Percentiles rank a stretch among this genome's conserved stretches.
These are phyloP conservation scores for Gaeumannomyces sp. DNA, from an alignment of 2,329 filamentous ascomycete species.

Conservation along the genomic window DNA sequence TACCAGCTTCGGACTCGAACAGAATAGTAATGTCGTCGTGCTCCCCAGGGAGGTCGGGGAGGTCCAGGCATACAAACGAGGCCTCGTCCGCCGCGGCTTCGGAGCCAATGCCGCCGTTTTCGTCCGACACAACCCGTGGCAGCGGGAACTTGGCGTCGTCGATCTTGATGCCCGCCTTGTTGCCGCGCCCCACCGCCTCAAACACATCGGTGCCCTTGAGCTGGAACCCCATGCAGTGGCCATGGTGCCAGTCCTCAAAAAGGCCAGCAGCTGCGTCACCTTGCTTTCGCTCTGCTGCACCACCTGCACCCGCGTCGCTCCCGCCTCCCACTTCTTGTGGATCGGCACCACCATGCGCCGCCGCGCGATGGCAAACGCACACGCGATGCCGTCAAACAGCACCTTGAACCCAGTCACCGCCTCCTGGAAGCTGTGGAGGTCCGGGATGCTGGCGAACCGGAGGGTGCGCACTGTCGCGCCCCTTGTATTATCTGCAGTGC, in stretches of 20 bases:
- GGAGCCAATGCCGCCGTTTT: slow-evolving; percentile 30
- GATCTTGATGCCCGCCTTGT: slow-evolving; percentile 68
- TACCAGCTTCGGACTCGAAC: slow-evolving; percentile 75
- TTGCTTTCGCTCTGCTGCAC: slow-evolving; percentile 72
- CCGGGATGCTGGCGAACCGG: slow-evolving; percentile 57
- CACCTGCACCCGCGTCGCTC: slow-evolving; percentile 72
- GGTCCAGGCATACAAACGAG: slow-evolving; percentile 76
- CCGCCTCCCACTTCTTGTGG: slow-evolving; percentile 89
- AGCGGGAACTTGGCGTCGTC: slow-evolving; percentile 88
- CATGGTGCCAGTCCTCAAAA: slow-evolving; percentile 86
- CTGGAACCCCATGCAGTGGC: slow-evolving; percentile 82
- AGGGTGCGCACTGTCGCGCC: slow-evolving; percentile 64
- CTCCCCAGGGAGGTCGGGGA: slow-evolving; percentile 83
- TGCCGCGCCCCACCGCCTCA: slow-evolving; percentile 61
- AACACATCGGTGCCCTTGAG: slow-evolving; percentile 80
- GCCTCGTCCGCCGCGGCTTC: slow-evolving; percentile 34
- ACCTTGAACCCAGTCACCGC: slow-evolving; percentile 77
- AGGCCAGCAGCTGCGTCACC: slow-evolving; percentile 71
- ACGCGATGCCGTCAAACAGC: slow-evolving; percentile 65
- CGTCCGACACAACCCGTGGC: slow-evolving; percentile 48
- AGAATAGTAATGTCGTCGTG: slow-evolving; percentile 85
- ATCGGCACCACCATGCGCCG: slow-evolving; percentile 86
- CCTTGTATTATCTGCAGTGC: slow-evolving; percentile 53
- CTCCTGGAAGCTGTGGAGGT: slow-evolving; percentile 72
- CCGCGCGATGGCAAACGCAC: slow-evolving; percentile 73